Evolutionary conservation across 2,329 filamentous ascomycete genomes (phyloP), one percentile per base, ranked within the genome.

Genomic region (Neonectria neomacrospora): DNA sequence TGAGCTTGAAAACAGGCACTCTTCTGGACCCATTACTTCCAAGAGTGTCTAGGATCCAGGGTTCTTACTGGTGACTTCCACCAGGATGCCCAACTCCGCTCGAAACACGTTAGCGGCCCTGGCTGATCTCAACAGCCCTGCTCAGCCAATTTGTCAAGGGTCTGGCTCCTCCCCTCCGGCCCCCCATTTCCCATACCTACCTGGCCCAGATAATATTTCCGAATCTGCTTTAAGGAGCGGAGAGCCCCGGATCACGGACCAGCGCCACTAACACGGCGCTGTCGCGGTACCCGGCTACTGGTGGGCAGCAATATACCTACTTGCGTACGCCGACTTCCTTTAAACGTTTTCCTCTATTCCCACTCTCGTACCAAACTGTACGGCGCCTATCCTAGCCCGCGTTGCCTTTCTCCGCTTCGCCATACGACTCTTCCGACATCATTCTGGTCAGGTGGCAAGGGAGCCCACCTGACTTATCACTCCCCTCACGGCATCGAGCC

Each of bases 151-250:
- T 70, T 70, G 76, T 71, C 75, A 75, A 79, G 78, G 79, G 73
- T 77, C 74, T 67, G 74, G 65, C 76, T 72, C 74, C 74, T 75
- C 75, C 74, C 69, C 71, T 63, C 64, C 59, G 66, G 61, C 68
- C 65, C 69, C 74, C 71, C 75, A 76, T 75, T 71, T 75, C 75
- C 72, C 79, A 79, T 77, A 75, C 74, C 72, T 74, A 75, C 74
- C 72, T 74, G 72, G 77, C 79, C 79, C 74, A 81, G 76, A 80
- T 79, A 79, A 81, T 82, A 82, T 80, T 82, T 80, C 81, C 81
- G 80, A 82, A 78, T 80, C 75, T 80, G 80, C 74, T 80, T 79
- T 80, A 79, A 78, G 76, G 77, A 75, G 77, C 77, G 76, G 78
- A 79, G 77, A 80, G 78, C 78, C 80, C 81, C 79, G 78, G 77